Conservation (phyloP, 192 early-diverging fungal genomes). For the Kickxella alabastrina region DNA sequence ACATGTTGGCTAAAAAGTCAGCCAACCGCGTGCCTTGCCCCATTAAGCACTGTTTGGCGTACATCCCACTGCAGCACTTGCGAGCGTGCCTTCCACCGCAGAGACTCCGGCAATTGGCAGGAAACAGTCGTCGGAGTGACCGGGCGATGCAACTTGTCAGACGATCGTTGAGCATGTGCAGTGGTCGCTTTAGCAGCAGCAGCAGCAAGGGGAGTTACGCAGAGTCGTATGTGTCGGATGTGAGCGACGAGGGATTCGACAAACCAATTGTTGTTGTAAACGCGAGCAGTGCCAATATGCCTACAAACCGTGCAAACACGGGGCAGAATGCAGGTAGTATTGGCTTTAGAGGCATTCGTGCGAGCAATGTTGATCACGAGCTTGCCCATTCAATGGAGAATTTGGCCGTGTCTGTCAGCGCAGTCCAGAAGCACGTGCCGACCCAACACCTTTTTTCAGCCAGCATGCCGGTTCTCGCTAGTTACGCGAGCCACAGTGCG, state of each 20-base stretch:
- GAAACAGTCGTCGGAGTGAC: conserved; percentile 10
- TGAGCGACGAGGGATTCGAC: conserved; percentile 34
- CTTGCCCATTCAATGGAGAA: conserved; percentile 1
- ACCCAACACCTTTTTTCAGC: no score
- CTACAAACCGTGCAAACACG: background rate
- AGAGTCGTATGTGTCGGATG: no score
- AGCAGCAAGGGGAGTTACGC: background rate
- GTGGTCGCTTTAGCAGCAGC: background rate
- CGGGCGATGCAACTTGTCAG: conserved; percentile 3
- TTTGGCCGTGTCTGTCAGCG: background rate
- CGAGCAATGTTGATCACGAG: background rate
- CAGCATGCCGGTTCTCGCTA: conserved; percentile 31
- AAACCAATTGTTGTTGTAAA: conserved; percentile 16
- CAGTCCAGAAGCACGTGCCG: no score
- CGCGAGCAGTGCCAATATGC: background rate
- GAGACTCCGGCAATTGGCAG: conserved; percentile 32
- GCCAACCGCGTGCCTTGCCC: conserved; percentile 10
- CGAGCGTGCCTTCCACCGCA: conserved; percentile 43
- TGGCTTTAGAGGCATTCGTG: background rate
- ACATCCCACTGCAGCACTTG: conserved; percentile 20
- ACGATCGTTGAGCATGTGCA: conserved; percentile 16
- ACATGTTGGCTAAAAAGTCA: conserved; percentile 7
- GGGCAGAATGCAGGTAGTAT: background rate
- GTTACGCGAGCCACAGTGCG: background rate
- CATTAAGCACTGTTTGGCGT: conserved; percentile 11